Conservation (phyloP, 306 rosid genomes). For the Sechiopsis laciniata region DNA sequence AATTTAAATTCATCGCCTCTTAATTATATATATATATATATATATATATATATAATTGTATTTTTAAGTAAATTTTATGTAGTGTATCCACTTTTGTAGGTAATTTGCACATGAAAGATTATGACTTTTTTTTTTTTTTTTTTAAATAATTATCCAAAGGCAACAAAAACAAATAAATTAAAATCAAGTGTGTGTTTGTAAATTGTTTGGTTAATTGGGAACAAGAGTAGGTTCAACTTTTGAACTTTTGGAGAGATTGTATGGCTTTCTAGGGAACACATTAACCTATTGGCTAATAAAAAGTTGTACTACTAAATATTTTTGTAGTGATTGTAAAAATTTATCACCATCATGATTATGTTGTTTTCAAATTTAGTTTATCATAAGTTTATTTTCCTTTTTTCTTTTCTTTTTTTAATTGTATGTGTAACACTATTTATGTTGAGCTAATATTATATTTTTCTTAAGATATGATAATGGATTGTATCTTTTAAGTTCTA, state of each 20-base stretch:
- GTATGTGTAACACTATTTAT: background rate
- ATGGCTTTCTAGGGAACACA: constrained; percentile 30
- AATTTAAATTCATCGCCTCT: too few relatives aligned
- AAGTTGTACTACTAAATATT: background rate
- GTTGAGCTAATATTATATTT: background rate
- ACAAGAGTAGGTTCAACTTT: constrained; percentile 35
- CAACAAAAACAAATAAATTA: background rate
- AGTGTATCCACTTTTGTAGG: background rate
- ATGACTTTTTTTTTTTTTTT: too few relatives aligned
- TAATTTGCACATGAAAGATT: constrained; percentile 8
- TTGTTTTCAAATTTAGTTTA: too few relatives aligned
- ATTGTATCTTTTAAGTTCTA: too few relatives aligned
- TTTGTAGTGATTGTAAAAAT: too few relatives aligned
- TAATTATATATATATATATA: too few relatives aligned
- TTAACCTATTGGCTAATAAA: constrained; percentile 34
- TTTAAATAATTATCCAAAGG: too few relatives aligned
- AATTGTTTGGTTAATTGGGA: constrained; percentile 54
- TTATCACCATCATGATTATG: too few relatives aligned
- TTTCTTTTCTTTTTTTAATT: too few relatives aligned
- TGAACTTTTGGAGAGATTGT: constrained; percentile 39
- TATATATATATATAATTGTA: too few relatives aligned
- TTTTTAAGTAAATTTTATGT: background rate
- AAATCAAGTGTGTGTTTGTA: constrained; percentile 14
- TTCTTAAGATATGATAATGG: too few relatives aligned
- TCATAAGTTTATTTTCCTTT: too few relatives aligned